These are phyloP conservation scores for Paramyrothecium roridum DNA, from an alignment of 2,329 filamentous ascomycete genomes.

Conservation along the genomic window DNA sequence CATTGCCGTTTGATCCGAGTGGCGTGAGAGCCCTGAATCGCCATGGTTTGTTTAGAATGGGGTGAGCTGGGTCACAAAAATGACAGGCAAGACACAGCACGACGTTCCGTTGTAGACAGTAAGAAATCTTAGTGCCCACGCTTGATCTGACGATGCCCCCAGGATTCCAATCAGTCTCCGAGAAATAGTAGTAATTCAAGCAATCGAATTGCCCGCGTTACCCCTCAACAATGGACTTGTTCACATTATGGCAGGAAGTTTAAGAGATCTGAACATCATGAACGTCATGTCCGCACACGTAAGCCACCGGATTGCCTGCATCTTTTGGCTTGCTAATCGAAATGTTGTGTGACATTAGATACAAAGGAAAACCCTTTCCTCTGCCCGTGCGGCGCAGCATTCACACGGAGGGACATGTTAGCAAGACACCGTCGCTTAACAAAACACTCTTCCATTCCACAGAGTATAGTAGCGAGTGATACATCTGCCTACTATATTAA, in stretches of 20 bases:
- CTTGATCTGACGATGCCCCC: too few species aligned
- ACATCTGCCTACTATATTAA: too few species aligned
- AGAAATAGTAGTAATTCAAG: background rate
- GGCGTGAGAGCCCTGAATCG: too few species aligned
- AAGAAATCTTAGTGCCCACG: too few species aligned
- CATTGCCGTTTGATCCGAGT: too few species aligned
- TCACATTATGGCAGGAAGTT: slow-evolving; percentile 39
- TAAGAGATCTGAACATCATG: slow-evolving; percentile 43
- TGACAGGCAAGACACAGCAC: too few species aligned
- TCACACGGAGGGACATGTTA: slow-evolving; percentile 40
- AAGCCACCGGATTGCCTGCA: slow-evolving; percentile 12
- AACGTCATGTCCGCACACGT: slow-evolving; percentile 44
- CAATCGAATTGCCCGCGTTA: background rate
- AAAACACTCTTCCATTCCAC: slow-evolving; percentile 10
- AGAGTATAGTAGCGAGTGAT: slow-evolving; percentile 17
- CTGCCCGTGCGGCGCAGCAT: slow-evolving; percentile 40
- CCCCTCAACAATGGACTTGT: slow-evolving; percentile 22
- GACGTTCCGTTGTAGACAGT: too few species aligned
- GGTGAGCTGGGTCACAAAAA: too few species aligned
- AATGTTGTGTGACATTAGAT: slow-evolving; percentile 24
- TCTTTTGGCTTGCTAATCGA: background rate
- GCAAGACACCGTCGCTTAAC: slow-evolving; percentile 39
- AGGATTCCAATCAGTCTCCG: background rate
- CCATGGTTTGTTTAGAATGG: too few species aligned
- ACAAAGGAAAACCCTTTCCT: slow-evolving; percentile 46